Conservation (phyloP, 306 rosid genomes). For the Dalbergia cultrata region DNA sequence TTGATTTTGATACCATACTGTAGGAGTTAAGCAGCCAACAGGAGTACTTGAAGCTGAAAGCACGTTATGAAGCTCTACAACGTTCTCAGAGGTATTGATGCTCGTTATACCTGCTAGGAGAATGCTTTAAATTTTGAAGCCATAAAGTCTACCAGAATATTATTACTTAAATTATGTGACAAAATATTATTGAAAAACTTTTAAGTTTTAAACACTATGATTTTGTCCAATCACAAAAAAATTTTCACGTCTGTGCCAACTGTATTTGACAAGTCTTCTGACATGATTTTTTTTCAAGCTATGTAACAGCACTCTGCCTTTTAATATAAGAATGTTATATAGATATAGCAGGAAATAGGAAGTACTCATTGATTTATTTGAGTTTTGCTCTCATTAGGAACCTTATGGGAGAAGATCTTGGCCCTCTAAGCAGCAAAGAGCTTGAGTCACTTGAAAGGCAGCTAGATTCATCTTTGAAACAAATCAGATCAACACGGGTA, state of each 20-base stretch:
- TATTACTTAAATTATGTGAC: too few relatives aligned
- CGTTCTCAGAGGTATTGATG: constrained; percentile 77
- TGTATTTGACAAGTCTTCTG: too few relatives aligned
- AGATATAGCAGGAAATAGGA: background rate
- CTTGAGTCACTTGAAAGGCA: constrained; percentile 97
- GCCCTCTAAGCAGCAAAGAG: constrained; percentile 86
- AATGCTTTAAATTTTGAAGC: too few relatives aligned
- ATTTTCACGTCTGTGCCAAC: too few relatives aligned
- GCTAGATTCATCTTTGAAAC: constrained; percentile 90
- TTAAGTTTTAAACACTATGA: too few relatives aligned
- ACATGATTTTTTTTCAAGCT: too few relatives aligned
- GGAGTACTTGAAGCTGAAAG: constrained; percentile 96
- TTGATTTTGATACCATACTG: constrained; percentile 6
- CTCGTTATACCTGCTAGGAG: constrained; percentile 44
- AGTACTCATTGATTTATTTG: background rate
- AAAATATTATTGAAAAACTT: too few relatives aligned
- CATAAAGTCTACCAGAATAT: too few relatives aligned
- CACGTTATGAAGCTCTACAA: constrained; percentile 87
- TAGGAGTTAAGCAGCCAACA: constrained; percentile 98
- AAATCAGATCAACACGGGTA: constrained; percentile 95
- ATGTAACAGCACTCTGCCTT: too few relatives aligned
- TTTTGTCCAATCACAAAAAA: too few relatives aligned
- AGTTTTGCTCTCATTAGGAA: constrained; percentile 45
- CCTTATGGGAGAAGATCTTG: constrained; percentile 98
- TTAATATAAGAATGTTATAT: background rate